Percentiles rank a stretch among this genome's conserved stretches.
These are phyloP conservation scores for Tetrastigma voinierianum DNA, from an alignment of 164 flowering plant genomes.

Conservation along the genomic window DNA sequence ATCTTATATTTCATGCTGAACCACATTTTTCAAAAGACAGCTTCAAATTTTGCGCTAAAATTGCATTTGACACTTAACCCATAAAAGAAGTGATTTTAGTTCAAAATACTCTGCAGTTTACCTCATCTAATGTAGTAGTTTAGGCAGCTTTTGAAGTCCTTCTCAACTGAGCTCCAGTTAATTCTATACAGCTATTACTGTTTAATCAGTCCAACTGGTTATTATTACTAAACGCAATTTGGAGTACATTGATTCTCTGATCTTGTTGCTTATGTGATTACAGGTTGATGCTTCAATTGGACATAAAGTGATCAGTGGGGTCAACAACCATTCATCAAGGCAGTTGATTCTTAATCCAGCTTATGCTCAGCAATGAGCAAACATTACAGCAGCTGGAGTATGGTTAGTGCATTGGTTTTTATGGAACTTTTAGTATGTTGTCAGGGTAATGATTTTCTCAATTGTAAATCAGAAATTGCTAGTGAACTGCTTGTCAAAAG, in stretches of 20 bases:
- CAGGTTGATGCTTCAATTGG: constrained; percentile 27
- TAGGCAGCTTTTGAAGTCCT: no score
- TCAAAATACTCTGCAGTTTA: no score
- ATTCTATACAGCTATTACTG: no score
- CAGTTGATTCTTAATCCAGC: background rate
- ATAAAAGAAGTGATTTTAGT: no score
- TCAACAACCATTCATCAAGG: background rate
- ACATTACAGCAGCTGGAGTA: background rate
- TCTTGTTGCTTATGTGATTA: background rate
- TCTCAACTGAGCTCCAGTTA: no score
- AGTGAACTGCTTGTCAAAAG: background rate
- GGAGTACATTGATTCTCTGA: constrained; percentile 1
- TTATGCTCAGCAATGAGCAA: background rate
- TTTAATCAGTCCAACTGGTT: no score
- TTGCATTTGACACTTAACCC: no score
- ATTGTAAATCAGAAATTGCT: background rate
- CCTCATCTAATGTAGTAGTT: no score
- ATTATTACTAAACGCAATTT: no score
- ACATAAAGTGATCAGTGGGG: constrained; percentile 16
- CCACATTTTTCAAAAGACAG: no score
- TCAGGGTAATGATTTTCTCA: background rate
- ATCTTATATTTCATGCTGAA: no score
- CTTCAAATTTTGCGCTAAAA: no score
- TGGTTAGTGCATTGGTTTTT: background rate
- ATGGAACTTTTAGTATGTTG: background rate